Evolutionary conservation across 2,329 filamentous ascomycete genomes (phyloP).

Genomic region (Periconia macrospinosa): DNA sequence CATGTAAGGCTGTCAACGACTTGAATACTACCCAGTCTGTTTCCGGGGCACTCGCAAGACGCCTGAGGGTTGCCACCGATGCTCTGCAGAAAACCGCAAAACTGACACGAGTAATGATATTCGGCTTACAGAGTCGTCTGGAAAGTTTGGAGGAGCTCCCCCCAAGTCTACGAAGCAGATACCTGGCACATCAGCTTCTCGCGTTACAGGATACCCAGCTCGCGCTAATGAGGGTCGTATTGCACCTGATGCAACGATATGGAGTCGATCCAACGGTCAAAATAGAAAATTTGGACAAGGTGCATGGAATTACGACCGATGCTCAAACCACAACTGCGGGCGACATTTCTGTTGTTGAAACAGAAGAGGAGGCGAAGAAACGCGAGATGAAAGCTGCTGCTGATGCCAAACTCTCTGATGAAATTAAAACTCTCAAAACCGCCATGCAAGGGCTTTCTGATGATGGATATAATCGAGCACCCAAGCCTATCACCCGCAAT

Average conservation of each 20-base stretch:
- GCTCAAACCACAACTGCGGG: background rate
- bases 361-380: constrained; percentile 9
- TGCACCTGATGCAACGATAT: constrained; percentile 24
- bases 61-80: constrained; percentile 24
- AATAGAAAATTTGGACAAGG: constrained; percentile 5
- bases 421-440: constrained; percentile 28
- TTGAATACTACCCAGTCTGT: constrained; percentile 8
- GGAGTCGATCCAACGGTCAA: constrained; percentile 16
- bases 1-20: constrained; percentile 6
- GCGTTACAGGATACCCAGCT: constrained; percentile 34
- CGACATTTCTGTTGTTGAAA: background rate
- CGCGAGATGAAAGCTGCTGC: constrained; percentile 14
- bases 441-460: constrained; percentile 34
- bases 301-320: background rate
- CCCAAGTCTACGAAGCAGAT: constrained; percentile 17
- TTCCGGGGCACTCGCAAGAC: constrained; percentile 18
- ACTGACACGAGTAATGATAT: constrained; percentile 30
- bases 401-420: constrained; percentile 25
- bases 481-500: constrained; percentile 14
- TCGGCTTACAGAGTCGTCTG: constrained; percentile 30
- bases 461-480: constrained; percentile 24
- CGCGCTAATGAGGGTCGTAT: constrained; percentile 27
- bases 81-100: constrained; percentile 30
- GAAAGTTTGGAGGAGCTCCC: constrained; percentile 20
- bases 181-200: constrained; percentile 26